Base-by-base conservation (phyloP, 352 stramenopile species). In the Blastocystis sp. region DNA sequence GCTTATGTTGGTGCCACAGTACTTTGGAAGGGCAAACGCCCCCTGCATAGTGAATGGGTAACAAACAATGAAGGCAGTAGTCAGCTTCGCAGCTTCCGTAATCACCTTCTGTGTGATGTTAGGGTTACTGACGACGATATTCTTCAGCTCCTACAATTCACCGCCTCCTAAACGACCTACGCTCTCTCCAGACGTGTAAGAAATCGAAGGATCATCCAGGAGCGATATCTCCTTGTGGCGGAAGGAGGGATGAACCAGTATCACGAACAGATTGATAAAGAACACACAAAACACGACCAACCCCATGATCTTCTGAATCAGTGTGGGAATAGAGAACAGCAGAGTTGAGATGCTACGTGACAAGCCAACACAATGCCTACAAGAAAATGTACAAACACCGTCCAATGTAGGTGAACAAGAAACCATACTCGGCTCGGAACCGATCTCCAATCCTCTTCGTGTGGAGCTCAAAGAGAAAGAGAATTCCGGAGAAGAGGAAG, bases 351-450 rank as follows among this genome's bases (percentile, higher is more conserved):
- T 34, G n/a, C 69, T 81, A 81, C 0, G 4, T 42, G 36, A 61
- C 4, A 16, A 9, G 34, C 18, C 14, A 4, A 4, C 16, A 8
- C 14, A 21, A 64, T 16, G 34, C 3, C 11, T 64, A 81, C 69
- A 81, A 81, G 32, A 81, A 81, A 21, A 81, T 40, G 51, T 48
- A 81, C n/a, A 40, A 34, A n/a, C 44, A 54, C 3, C 69, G 69
- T 11, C 69, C 69, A 81, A 81, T 81, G 32, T 81, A 81, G 7
- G 69, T 81, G 24, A 81, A 81, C 14, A 81, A 14, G 46, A 81
- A 81, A 4, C 69, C 69, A 81, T 49, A 81, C 16, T 81, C 40
- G 9, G 21, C 18, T 40, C 53, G 49, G 46, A 81, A 46, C n/a
- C 46, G 16, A 6, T 57, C 24, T 27, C 42, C 42, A 11, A 81